Evolutionary conservation across 2,329 filamentous ascomycete species (phyloP).

Genomic region (Epicoccum sorghinum): DNA sequence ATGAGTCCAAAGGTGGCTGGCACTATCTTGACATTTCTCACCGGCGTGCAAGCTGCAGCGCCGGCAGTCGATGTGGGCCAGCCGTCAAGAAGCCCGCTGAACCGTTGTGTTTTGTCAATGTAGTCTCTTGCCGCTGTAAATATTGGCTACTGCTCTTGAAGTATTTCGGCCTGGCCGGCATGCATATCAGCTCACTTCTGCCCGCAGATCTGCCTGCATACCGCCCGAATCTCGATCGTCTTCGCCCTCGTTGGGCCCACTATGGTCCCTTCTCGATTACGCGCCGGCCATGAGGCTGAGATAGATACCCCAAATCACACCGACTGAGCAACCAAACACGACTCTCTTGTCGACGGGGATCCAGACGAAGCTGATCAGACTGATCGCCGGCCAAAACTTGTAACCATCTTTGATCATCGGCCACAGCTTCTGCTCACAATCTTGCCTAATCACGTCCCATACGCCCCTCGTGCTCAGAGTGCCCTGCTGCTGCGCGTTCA

Average conservation of each 20-base stretch:
- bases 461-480: constrained; percentile 41
- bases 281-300: constrained; percentile 65
- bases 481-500: constrained; percentile 32
- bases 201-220: background rate
- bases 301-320: constrained; percentile 77
- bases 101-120: background rate
- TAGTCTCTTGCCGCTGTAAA: constrained; percentile 3
- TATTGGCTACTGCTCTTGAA: background rate
- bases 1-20: background rate
- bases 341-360: constrained; percentile 74
- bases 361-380: constrained; percentile 72
- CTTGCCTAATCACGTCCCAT: constrained; percentile 36
- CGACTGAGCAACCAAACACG: constrained; percentile 73
- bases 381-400: constrained; percentile 75
- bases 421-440: constrained; percentile 61
- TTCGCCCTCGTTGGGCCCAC: constrained; percentile 1
- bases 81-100: constrained; percentile 5
- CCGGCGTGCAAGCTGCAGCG: constrained; percentile 3
- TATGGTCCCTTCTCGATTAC: constrained; percentile 10
- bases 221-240: background rate
- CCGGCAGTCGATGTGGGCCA: constrained; percentile 2
- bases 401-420: constrained; percentile 64
- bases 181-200: constrained; percentile 9
- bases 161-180: constrained; percentile 4
- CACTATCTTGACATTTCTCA: constrained; percentile 1